Base-by-base conservation (phyloP, 139 green algal genomes). In the Chlorella ohadii region DNA sequence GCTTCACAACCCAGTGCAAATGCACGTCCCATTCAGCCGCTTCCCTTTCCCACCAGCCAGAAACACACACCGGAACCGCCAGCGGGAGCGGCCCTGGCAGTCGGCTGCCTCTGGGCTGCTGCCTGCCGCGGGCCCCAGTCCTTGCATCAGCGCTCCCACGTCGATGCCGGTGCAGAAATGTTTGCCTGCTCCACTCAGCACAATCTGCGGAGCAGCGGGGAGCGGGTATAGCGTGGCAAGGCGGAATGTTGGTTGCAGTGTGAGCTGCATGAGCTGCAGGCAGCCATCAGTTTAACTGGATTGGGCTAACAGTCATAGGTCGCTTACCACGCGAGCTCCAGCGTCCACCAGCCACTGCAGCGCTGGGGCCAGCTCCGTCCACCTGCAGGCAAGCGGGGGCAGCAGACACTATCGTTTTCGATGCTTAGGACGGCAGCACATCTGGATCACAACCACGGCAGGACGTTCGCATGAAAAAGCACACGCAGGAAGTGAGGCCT, bases 161-260 rank as follows among this genome's bases (percentile, higher is more conserved):
- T 96, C 93, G 33, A 96, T 89, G n/a, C 93, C 93, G 22, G 85
- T 85, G 81, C 93, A 96, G 70, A 96, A 96, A 66, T 95, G 87
- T 34, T 79, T 89, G n/a, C 93, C 93, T 31, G 75, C 74, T 12
- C 90, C 93, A 23, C 67, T 83, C 3, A 96, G 56, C 12, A 96
- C 34, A 38, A 96, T 83, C 78, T 91, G 85, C 55, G 78, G 7
- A 11, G 1, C 36, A 77, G 71, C 71, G 38, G 22, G 33, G 13
- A 19, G n/a, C n/a, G n/a, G n/a, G n/a, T n/a, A n/a, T n/a, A n/a
- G n/a, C n/a, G n/a, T n/a, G n/a, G n/a, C n/a, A n/a, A n/a, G n/a
- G n/a, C n/a, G n/a, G n/a, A n/a, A n/a, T n/a, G n/a, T n/a, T n/a
- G n/a, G n/a, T n/a, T n/a, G n/a, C n/a, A n/a, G n/a, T n/a, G n/a